Base-by-base conservation (phyloP, 2,329 filamentous ascomycete genomes). In the Ilyonectria mors-panacis region DNA sequence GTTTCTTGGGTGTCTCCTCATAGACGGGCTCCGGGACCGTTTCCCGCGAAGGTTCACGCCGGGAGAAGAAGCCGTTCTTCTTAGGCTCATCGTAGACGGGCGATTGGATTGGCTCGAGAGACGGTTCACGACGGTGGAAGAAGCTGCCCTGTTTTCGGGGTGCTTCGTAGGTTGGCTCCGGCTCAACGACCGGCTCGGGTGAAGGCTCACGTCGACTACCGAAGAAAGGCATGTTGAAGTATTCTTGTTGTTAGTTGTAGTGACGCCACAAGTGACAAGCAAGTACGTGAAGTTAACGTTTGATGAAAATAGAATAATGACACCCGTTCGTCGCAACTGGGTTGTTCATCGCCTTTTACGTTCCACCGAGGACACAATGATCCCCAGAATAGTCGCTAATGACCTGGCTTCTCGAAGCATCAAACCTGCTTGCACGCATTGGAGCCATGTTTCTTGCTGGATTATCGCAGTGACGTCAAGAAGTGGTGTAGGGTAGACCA, bases 11-110 rank as follows among this genome's bases (percentile, higher is more conserved):
- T 4, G 76, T 75, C 58, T 80, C 76, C 47, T 73, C 58, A 33
- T 62, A 26, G 30, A 48, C 54, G 54, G 65, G 55, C 60, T 67
- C 39, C 21, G 59, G 71, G 50, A 75, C 75, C 6, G 76, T 78
- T 65, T 80, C 78, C 8, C 76, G 77, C 0, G 74, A 68, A 17
- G 72, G 72, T 35, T 76, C 72, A 39, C 78, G 78, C 23, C 75
- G 78, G 65, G 74, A 72, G 71, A 84, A 84, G 72, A 84, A 77
- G 61, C 82, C 76, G 70, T 78, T 78, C 19, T 78, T 79, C 70
- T 78, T 72, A 28, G 68, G 75, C 57, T 80, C 76, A 21, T 71
- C 48, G 17, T 54, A 30, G 37, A 56, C 51, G 64, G 61, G 50
- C 63, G 70, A 59, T 50, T 67, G 73, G 57, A 77, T 76, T 7